Evolutionary conservation across 257 asterid species (phyloP).

Genomic region (Solanum piurae): DNA sequence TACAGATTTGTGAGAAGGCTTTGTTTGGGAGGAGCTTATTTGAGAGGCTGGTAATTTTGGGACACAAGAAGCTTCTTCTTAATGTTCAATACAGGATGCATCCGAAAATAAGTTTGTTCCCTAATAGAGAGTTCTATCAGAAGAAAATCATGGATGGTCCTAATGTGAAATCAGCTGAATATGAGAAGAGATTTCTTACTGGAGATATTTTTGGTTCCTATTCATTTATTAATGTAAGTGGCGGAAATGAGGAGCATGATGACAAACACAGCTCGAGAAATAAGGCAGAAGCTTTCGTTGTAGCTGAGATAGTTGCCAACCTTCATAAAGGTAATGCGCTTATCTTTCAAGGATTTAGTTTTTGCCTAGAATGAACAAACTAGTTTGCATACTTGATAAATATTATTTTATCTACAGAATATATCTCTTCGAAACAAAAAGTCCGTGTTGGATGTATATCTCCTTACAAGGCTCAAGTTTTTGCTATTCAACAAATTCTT

Average conservation of each 20-base stretch:
- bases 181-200: constrained; percentile 17
- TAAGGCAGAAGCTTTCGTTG: constrained; percentile 34
- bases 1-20: constrained; percentile 1
- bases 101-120: constrained; percentile 49
- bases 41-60: constrained; percentile 42
- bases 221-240: constrained; percentile 45
- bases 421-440: constrained; percentile 19
- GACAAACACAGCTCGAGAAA: constrained; percentile 32
- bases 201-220: constrained; percentile 43
- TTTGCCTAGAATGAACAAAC: constrained; percentile 13
- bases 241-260: constrained; percentile 42
- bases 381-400: not conserved
- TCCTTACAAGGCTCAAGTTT: constrained; percentile 72
- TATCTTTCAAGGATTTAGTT: not conserved
- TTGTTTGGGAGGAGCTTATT: constrained; percentile 51
- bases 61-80: constrained; percentile 39
- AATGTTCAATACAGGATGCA: constrained; percentile 56
- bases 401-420: constrained; percentile 19
- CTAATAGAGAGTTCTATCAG: constrained; percentile 35
- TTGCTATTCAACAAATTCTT: constrained; percentile 37
- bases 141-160: constrained; percentile 30
- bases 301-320: constrained; percentile 43
- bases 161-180: constrained; percentile 16
- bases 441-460: constrained; percentile 74
- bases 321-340: constrained; percentile 32